These are phyloP conservation scores for Nigrospora oryzae DNA, from an alignment of 2,329 filamentous ascomycete genomes.

Conservation along the genomic window DNA sequence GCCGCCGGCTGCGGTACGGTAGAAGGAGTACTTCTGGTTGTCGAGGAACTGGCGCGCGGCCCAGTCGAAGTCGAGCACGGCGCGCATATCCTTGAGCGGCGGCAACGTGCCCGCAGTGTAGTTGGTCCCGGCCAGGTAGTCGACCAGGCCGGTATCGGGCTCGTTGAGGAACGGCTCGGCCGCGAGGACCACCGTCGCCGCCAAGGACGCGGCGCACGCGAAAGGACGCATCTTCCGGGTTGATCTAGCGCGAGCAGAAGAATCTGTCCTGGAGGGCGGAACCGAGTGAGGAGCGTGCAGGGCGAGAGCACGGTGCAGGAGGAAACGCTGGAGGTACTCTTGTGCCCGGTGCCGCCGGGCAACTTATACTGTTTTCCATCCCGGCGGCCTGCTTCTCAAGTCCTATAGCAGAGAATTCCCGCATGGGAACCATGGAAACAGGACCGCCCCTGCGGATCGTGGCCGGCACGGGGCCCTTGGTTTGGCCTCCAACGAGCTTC, in stretches of 20 bases:
- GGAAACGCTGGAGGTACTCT: too few relatives aligned
- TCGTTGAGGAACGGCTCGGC: constrained; percentile 23
- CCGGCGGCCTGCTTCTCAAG: too few relatives aligned
- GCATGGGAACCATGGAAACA: too few relatives aligned
- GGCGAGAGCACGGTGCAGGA: neutral
- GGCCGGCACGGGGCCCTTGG: neutral
- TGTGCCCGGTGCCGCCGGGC: too few relatives aligned
- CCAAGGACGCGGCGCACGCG: constrained; percentile 8
- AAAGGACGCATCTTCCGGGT: constrained; percentile 3
- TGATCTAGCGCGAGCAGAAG: too few relatives aligned
- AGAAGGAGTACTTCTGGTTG: constrained; percentile 34
- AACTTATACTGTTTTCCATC: too few relatives aligned
- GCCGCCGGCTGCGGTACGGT: constrained; percentile 37
- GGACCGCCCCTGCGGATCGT: too few relatives aligned
- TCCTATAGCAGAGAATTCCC: too few relatives aligned
- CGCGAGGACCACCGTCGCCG: constrained; percentile 15
- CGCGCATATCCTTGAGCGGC: constrained; percentile 29
- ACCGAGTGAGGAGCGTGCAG: neutral
- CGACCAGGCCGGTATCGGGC: constrained; percentile 24
- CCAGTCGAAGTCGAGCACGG: constrained; percentile 41
- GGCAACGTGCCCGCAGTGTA: constrained; percentile 25
- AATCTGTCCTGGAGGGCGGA: neutral
- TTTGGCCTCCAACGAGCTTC: neutral
- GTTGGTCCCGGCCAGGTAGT: constrained; percentile 17
- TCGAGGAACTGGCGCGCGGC: constrained; percentile 34